Percentiles rank a stretch among this genome's conserved stretches.
phyloP scores from a whole-genome alignment of 75 land plant species.

The Selaginella tamariscina region DNA sequence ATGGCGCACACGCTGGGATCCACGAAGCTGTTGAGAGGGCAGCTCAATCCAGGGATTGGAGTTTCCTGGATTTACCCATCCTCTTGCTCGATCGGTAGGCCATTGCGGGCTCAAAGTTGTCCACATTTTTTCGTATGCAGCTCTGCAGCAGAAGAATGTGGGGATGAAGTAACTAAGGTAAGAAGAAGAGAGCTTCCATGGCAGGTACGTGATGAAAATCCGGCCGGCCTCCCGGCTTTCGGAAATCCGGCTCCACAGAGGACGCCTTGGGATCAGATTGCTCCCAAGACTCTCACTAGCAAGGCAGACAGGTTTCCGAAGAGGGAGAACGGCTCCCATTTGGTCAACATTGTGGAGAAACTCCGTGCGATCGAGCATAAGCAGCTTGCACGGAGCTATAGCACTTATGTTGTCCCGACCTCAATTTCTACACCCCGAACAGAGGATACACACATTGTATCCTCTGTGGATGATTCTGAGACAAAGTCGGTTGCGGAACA shows the following conservation, averaged over 20 bases:
- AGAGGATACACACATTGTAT: background rate
- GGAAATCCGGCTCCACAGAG: background rate
- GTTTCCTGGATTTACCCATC: background rate
- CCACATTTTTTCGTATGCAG: too few relatives aligned
- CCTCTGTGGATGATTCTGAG: background rate
- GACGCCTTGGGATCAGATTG: background rate
- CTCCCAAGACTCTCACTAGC: background rate
- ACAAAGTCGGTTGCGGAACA: background rate
- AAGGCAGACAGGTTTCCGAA: background rate
- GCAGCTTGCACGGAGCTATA: background rate
- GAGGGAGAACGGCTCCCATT: background rate
- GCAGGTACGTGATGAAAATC: background rate
- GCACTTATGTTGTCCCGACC: background rate
- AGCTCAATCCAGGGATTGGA: background rate
- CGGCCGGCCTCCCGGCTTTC: background rate
- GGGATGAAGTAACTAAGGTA: background rate
- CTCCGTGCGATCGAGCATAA: background rate
- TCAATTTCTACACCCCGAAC: too few relatives aligned
- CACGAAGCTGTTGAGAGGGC: background rate
- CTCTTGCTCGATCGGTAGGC: background rate
- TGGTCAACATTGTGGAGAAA: background rate
- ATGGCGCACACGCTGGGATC: background rate
- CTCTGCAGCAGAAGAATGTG: background rate
- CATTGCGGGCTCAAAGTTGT: slow-evolving; percentile 1
- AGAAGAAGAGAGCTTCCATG: background rate